Evolutionary conservation across 805 yeast genomes (phyloP), one percentile per base, ranked within the genome.

Genomic region (Barnettozyma populi): DNA sequence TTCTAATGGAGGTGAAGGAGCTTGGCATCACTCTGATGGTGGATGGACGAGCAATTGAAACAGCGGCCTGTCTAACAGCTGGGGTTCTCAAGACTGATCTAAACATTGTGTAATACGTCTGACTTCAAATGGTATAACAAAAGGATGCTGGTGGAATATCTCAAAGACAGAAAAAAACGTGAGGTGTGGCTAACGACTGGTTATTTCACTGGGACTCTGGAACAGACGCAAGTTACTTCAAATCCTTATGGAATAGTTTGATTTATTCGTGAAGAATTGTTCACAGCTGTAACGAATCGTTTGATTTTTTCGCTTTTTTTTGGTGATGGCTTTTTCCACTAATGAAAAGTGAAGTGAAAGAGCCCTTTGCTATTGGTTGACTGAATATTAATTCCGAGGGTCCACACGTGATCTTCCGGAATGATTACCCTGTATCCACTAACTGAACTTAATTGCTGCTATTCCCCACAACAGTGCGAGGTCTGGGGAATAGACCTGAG

Each of bases 1-100:
- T 75, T 80, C 97, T 81, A 50, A 71, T 59, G 38, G 67, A 64
- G 23, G 52, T 32, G 44, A 53, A 38, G 48, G 53, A 51, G 39
- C 48, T 40, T 39, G 54, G 52, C 43, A 45, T 36, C 41, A 48
- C 21, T 46, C 52, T 50, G 35, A 52, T 25, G 18, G 52, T 16
- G 27, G 51, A 34, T 50, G 57, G 56, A 44, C 57, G 56, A 31
- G 48, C 52, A 42, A 50, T 45, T 5, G 50, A 42, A 36, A 48
- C 43, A 36, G 49, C 35, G 7, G 56, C 45, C 40, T 51, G 46
- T 50, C 52, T 57, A 20, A 53, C 43, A 24, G 46, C 43, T 45
- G 60, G 57, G 34, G 52, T 42, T 57, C 59, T 57, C 40, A 51
- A 50, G 36, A 44, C 50, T 36, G 49, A 39, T 49, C 52, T 51